Conservation (phyloP, 1,284 basidiomycete species). For the Pseudozyma sp. region DNA sequence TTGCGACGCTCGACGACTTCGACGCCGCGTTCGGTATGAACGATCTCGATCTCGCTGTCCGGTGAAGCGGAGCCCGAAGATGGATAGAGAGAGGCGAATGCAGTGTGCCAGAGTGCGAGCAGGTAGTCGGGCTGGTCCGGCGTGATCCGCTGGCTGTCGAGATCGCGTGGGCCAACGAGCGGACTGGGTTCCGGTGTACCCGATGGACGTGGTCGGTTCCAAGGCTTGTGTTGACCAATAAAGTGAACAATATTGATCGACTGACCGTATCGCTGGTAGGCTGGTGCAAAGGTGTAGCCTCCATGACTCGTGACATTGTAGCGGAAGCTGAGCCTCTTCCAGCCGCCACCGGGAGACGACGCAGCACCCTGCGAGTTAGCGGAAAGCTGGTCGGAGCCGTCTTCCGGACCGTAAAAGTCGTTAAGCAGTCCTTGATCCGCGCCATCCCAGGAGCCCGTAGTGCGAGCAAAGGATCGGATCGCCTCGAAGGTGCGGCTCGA, state of each 20-base stretch:
- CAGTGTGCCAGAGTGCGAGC: slow-evolving; percentile 87
- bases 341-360: slow-evolving; percentile 74
- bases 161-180: slow-evolving; percentile 48
- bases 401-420: slow-evolving; percentile 78
- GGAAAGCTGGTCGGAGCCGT: slow-evolving; percentile 66
- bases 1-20: slow-evolving; percentile 69
- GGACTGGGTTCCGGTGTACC: slow-evolving; percentile 62
- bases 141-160: slow-evolving; percentile 68
- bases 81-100: slow-evolving; percentile 88
- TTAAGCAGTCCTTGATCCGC: slow-evolving; percentile 96
- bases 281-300: slow-evolving; percentile 95
- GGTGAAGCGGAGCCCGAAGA: slow-evolving; percentile 66
- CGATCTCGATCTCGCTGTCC: slow-evolving; percentile 50
- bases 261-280: slow-evolving; percentile 89
- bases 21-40: slow-evolving; percentile 59
- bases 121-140: slow-evolving; percentile 76
- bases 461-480: slow-evolving; percentile 77
- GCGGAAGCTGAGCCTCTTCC: slow-evolving; percentile 83
- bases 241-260: slow-evolving; percentile 92
- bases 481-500: slow-evolving; percentile 83
- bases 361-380: slow-evolving; percentile 1
- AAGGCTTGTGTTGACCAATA: slow-evolving; percentile 93
- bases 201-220: slow-evolving; percentile 72
- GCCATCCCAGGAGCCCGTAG: slow-evolving; percentile 92
- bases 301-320: slow-evolving; percentile 99